Evolutionary conservation across 768 basidiomycete genomes (phyloP), one percentile per base, ranked within the genome.

Genomic region (Chalciporus chontae): DNA sequence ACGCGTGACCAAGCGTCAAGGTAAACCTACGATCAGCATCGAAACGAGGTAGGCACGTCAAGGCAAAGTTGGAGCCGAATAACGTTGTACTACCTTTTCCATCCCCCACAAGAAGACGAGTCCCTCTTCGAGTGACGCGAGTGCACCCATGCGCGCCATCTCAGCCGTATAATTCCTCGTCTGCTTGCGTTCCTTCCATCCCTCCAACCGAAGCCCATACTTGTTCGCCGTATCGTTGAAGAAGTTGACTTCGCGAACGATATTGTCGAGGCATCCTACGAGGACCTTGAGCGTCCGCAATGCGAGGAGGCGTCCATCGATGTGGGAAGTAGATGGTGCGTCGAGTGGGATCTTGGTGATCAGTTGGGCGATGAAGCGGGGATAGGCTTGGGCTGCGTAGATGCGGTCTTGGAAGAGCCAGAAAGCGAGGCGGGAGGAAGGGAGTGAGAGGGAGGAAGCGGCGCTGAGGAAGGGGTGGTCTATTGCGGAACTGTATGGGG

Each of bases 81-180:
- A 26, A 51, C 66, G 18, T 21, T 21, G 21, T 21, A 21, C 21
- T 38, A 86, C 87, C 71, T 78, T 76, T 63, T 89, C 87, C 86
- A 89, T 89, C 0, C 83, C 83, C 86, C 86, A 89, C 13, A 90
- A 67, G 53, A 90, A 83, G 1, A 89, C 71, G 18, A 90, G 66
- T 0, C 83, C 84, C 37, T 90, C 87, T 43, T 78, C 76, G 17
- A 86, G 55, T 0, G 68, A 71, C 4, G 73, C 77, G 14, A 66
- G 58, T 5, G 70, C 66, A 3, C 74, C 73, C 3, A 82, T 68
- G 6, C 80, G 73, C 3, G 74, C 73, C 80, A 90, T 83, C 64
- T 86, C 84, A 9, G 86, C 85, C 2, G 84, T 81, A 55, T 88
- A 89, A 49, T 83, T 79, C 54, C 77, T 73, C 8, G 87, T 90